Base-by-base conservation (phyloP, 2,329 filamentous ascomycete species). In the Torrubiellomyces zombiae region DNA sequence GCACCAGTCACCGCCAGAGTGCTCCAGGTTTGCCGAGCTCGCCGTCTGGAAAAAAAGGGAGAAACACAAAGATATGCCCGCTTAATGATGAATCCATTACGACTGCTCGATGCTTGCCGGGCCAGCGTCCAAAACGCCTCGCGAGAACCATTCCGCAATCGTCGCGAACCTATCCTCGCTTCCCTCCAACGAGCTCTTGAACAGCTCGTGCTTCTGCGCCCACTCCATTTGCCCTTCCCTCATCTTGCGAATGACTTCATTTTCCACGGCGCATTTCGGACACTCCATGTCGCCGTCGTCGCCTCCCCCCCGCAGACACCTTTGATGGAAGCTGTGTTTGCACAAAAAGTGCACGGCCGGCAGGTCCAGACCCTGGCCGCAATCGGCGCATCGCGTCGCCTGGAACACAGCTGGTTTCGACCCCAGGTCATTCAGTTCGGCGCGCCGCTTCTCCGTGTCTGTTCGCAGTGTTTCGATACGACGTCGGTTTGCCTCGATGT, bases 261-360 rank as follows among this genome's bases (percentile, higher is more conserved):
- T 94, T 32, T 80, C 75, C 12, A 70, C 63, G 14, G 78, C 73
- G 42, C 89, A 98, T 17, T 82, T 64, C 7, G 86, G 83, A 45
- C 89, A 98, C 49, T 94, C 83, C 0, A 74, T 65, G 25, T 74
- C 70, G 6, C 58, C 58, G 14, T 75, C 72, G 8, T 59, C 58
- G 13, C 48, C 52, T 3, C 54, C 56, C 9, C 47, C 48, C 25
- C 61, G 55, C 43, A 98, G 56, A 49, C 86, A 98, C 22, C 80
- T 66, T 53, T 92, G 81, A 46, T 98, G 89, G 60, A 94, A 98
- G 32, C 76, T 85, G 48, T 98, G 89, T 48, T 92, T 93, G 58
- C 89, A 98, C 34, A 98, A 53, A 48, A 98, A 98, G 46, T 98
- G 89, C 23, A 98, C 85, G 0, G 75, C 80, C 0, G 89, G 89